These are phyloP conservation scores for Fusarium xyrophilum DNA, from an alignment of 2,329 filamentous ascomycete species.

Conservation along the genomic window DNA sequence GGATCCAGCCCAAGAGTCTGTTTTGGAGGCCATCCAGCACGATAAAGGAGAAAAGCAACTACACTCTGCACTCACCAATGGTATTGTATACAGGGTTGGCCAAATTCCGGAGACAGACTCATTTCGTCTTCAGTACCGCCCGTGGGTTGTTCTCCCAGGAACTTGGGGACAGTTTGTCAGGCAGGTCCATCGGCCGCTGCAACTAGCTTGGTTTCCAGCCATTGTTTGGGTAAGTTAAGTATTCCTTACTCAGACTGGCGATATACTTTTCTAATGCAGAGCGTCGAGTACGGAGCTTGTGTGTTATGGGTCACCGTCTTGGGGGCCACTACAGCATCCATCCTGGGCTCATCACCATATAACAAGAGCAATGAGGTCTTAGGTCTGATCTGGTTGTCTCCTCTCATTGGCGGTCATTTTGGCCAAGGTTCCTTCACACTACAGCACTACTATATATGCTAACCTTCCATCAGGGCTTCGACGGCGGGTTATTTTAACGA, in stretches of 20 bases:
- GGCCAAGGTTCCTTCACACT: rapidly evolving
- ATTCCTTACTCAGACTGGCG: not conserved
- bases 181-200: not conserved
- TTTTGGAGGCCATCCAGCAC: not conserved
- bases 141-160: not conserved
- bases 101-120: not conserved
- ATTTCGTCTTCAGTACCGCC: not conserved
- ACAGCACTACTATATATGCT: not conserved
- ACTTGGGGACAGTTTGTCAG: not conserved
- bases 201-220: not conserved
- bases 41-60: not conserved
- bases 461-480: rapidly evolving
- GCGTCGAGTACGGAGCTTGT: not conserved
- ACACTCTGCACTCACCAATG: not conserved
- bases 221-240: not conserved
- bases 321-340: not conserved
- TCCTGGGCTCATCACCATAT: not conserved
- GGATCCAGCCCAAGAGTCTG: not conserved
- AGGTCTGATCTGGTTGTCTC: not conserved
- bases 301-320: not conserved
- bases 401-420: not conserved
- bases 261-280: not conserved
- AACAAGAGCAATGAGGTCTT: not conserved
- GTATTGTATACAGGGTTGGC: not conserved
- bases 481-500: not conserved